A percentile compares a stretch with the other conserved stretches of the same genome.
Conservation (phyloP, 192 early-diverging fungal genomes). For the Coemansia reversa region DNA sequence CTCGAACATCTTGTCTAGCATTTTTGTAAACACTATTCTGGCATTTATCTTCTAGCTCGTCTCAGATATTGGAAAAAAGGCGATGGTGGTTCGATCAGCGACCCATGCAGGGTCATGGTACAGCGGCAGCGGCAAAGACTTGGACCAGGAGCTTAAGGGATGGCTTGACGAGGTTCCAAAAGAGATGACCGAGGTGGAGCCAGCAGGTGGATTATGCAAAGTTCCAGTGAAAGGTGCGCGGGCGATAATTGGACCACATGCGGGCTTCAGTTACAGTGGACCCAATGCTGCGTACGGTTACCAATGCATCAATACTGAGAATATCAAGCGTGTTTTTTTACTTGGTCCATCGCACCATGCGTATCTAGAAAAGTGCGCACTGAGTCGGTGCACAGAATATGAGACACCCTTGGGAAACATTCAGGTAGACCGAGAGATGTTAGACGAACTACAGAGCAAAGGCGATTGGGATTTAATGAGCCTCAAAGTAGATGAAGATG, state of each 20-base stretch:
- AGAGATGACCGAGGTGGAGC: conserved; percentile 19
- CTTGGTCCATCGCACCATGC: conserved; percentile 93
- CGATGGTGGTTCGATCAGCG: conserved; percentile 44
- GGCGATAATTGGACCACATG: conserved; percentile 65
- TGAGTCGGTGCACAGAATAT: conserved; percentile 71
- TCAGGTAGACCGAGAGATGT: conserved; percentile 59
- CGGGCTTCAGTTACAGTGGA: conserved; percentile 88
- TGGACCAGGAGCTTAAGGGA: conserved; percentile 26
- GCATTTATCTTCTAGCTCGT: background rate
- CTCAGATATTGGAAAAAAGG: background rate
- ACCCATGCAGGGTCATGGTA: conserved; percentile 77
- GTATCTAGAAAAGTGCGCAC: conserved; percentile 76
- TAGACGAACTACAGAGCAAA: conserved; percentile 63
- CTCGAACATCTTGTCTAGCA: background rate
- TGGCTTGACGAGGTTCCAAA: conserved; percentile 41
- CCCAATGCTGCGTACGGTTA: conserved; percentile 91
- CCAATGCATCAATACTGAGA: conserved; percentile 60
- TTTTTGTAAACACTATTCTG: background rate
- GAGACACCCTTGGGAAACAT: conserved; percentile 89
- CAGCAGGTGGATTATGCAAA: conserved; percentile 10
- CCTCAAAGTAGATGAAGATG: conserved; percentile 74
- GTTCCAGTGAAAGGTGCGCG: conserved; percentile 26
- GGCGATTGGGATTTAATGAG: conserved; percentile 66
- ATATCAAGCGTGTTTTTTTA: conserved; percentile 78
- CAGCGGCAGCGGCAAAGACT: conserved; percentile 44